Conservation (phyloP, 1,284 basidiomycete species). For the Pholiota adiposa region DNA sequence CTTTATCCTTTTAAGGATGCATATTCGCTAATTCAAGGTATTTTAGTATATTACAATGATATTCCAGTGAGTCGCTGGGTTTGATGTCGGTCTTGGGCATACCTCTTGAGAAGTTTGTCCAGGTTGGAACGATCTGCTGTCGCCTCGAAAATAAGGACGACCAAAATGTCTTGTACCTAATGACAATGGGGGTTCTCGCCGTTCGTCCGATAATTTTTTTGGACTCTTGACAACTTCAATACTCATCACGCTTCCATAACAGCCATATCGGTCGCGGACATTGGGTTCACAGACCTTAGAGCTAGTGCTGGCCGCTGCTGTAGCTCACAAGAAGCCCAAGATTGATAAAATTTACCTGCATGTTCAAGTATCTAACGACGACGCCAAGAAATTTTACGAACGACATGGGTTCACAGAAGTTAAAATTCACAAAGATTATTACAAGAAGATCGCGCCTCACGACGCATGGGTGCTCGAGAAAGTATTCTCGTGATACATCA, state of each 20-base stretch:
- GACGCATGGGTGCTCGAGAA: constrained; percentile 83
- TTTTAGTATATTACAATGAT: constrained; percentile 82
- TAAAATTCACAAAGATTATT: constrained; percentile 70
- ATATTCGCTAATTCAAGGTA: constrained; percentile 5
- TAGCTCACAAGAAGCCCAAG: constrained; percentile 56
- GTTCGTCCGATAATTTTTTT: constrained; percentile 46
- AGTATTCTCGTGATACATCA: constrained; percentile 32
- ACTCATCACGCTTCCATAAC: constrained; percentile 21
- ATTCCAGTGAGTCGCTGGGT: constrained; percentile 52
- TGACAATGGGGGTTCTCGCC: constrained; percentile 85
- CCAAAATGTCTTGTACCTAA: constrained; percentile 68
- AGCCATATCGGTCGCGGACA: constrained; percentile 80
- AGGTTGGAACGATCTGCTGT: constrained; percentile 81
- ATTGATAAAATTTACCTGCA: constrained; percentile 77
- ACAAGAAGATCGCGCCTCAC: constrained; percentile 79
- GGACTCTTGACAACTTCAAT: constrained; percentile 9
- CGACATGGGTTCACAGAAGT: constrained; percentile 73
- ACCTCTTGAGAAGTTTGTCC: constrained; percentile 22
- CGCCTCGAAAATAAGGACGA: constrained; percentile 69
- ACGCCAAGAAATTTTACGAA: constrained; percentile 79
- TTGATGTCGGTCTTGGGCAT: constrained; percentile 4
- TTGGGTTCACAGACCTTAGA: constrained; percentile 73
- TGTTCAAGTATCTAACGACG: constrained; percentile 74
- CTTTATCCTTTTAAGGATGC: background rate
- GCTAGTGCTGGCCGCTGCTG: constrained; percentile 64